Percentiles rank a stretch among this genome's conserved stretches.
Evolutionary conservation across 805 yeast species (phyloP).

Genomic region (Trichomonascus vanleenenianus): DNA sequence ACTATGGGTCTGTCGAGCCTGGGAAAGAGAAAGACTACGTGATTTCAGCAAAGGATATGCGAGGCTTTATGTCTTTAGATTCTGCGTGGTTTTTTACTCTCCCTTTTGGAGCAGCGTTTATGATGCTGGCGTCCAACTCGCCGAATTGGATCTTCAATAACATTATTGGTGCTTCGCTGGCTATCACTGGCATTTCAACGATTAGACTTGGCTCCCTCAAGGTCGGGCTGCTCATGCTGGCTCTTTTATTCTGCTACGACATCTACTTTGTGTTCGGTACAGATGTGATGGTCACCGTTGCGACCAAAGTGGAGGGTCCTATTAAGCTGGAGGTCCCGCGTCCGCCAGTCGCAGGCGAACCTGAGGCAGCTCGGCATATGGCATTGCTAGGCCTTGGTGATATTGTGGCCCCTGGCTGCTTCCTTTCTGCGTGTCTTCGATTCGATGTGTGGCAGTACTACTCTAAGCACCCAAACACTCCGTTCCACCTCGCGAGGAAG

Average conservation of each 20-base stretch:
- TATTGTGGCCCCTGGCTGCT: slow-evolving; percentile 51
- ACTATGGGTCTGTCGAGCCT: slow-evolving; percentile 43
- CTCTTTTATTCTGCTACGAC: slow-evolving; percentile 52
- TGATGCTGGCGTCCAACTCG: neutral
- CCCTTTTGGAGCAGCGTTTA: neutral
- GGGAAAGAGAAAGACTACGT: slow-evolving; percentile 9
- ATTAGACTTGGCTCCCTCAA: slow-evolving; percentile 38
- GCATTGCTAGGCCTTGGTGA: slow-evolving; percentile 59
- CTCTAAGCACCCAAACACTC: slow-evolving; percentile 21
- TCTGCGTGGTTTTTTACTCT: slow-evolving; percentile 3
- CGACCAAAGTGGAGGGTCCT: slow-evolving; percentile 48
- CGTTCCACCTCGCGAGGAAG: slow-evolving; percentile 21
- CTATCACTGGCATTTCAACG: slow-evolving; percentile 36
- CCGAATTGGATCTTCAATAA: slow-evolving; percentile 43
- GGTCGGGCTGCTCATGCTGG: slow-evolving; percentile 38
- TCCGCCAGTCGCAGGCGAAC: slow-evolving; percentile 10
- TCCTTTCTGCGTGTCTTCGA: slow-evolving; percentile 45
- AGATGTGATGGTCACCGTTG: slow-evolving; percentile 55
- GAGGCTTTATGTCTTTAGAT: slow-evolving; percentile 4
- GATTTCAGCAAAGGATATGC: slow-evolving; percentile 4
- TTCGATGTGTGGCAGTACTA: slow-evolving; percentile 43
- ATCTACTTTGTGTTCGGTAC: slow-evolving; percentile 60
- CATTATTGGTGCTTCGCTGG: slow-evolving; percentile 35
- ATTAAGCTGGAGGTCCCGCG: slow-evolving; percentile 42
- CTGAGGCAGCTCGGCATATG: slow-evolving; percentile 18